These are phyloP conservation scores for Aspergillus ellipticus DNA, from an alignment of 495 filamentous ascomycete species.

Conservation along the genomic window DNA sequence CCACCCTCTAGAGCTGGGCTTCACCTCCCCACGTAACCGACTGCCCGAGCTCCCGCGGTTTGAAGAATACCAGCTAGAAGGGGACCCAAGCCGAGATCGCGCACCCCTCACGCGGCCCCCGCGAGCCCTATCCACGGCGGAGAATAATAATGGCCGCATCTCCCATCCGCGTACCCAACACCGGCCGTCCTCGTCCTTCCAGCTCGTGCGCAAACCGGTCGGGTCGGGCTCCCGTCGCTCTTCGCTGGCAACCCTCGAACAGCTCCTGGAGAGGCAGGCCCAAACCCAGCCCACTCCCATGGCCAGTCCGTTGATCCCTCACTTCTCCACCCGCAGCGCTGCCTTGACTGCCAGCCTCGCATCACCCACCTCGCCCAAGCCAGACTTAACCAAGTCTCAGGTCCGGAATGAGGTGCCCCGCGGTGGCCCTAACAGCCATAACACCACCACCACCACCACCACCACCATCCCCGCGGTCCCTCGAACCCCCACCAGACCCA, in stretches of 20 bases:
- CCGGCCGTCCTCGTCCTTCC: constrained; percentile 27
- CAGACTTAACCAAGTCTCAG: constrained; percentile 7
- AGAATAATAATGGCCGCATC: no score
- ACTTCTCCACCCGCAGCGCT: constrained; percentile 33
- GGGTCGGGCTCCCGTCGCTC: constrained; percentile 32
- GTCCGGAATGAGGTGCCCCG: constrained; percentile 1
- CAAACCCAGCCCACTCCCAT: constrained; percentile 5
- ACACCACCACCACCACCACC: constrained; percentile 5
- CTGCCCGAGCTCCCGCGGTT: constrained; percentile 58
- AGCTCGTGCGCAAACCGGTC: constrained; percentile 40
- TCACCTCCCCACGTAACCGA: constrained; percentile 61
- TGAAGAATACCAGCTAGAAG: constrained; percentile 28
- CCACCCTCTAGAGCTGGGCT: constrained; percentile 64
- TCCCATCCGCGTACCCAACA: constrained; percentile 21
- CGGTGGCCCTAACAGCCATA: background rate
- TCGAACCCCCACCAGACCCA: constrained; percentile 11
- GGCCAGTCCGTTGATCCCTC: constrained; percentile 34
- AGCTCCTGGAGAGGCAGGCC: constrained; percentile 19
- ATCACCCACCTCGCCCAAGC: constrained; percentile 12
- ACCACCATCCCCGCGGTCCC: constrained; percentile 1
- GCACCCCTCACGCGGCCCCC: constrained; percentile 26
- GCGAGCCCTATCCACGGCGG: constrained; percentile 24
- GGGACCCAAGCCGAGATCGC: no score
- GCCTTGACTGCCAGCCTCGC: constrained; percentile 7
- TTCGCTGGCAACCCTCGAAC: constrained; percentile 28